Percentiles rank a stretch among this genome's conserved stretches.
These are phyloP conservation scores for Trichoderma aggressivum DNA, from an alignment of 2,329 filamentous ascomycete species.

Conservation along the genomic window DNA sequence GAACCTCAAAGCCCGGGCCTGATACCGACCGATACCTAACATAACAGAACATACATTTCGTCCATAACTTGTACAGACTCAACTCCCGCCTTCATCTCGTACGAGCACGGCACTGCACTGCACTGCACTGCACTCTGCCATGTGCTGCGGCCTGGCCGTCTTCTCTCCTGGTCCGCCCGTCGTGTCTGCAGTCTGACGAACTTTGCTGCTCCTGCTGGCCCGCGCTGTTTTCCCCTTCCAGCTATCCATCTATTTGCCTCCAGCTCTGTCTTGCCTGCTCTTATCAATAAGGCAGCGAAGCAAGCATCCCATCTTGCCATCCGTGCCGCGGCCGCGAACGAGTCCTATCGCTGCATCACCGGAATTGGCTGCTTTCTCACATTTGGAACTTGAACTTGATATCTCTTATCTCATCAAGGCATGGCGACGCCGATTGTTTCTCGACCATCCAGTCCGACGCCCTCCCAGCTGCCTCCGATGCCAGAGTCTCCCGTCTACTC, in stretches of 20 bases:
- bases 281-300: constrained; percentile 6
- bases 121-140: not conserved
- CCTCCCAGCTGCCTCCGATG: constrained; percentile 57
- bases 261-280: not conserved
- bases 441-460: constrained; percentile 47
- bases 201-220: not conserved
- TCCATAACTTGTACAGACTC: not conserved
- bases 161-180: not conserved
- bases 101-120: not conserved
- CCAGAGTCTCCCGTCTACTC: constrained; percentile 62
- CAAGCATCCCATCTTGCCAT: not conserved
- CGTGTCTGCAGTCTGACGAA: not conserved
- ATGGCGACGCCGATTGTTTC: constrained; percentile 24
- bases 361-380: not conserved
- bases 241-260: not conserved
- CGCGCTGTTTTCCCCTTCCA: not conserved
- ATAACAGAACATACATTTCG: not conserved
- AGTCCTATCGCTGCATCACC: not conserved
- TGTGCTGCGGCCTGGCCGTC: not conserved
- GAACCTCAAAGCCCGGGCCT: not conserved
- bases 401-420: not conserved
- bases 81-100: not conserved
- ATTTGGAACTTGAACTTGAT: not conserved
- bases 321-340: not conserved
- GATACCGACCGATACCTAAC: not conserved